Percentiles rank a stretch among this genome's conserved stretches.
Evolutionary conservation across 1,284 basidiomycete genomes (phyloP).

Genomic region (Melampsora larici-populina): DNA sequence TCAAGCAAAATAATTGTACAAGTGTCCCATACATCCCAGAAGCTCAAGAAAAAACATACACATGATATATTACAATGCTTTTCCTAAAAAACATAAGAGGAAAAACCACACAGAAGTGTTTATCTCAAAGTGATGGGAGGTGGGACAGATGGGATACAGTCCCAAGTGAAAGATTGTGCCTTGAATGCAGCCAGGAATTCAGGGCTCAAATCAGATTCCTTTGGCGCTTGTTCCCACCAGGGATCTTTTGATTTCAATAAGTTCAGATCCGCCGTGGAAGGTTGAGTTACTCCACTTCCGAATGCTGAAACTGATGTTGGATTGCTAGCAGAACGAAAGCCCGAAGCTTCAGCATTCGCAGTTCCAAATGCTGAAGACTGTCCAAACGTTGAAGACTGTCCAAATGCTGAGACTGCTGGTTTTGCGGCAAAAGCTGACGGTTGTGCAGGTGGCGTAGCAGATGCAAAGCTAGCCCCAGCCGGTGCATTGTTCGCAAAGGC

Average conservation of each 20-base stretch:
- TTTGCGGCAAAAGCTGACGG: constrained; percentile 5
- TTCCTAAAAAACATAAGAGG: too few relatives aligned
- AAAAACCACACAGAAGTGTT: not conserved
- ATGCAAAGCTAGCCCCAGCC: not conserved
- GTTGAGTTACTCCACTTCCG: not conserved
- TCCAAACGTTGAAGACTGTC: not conserved
- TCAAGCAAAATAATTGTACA: too few relatives aligned
- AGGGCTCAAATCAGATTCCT: constrained; percentile 12
- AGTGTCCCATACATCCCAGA: too few relatives aligned
- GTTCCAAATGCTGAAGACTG: not conserved
- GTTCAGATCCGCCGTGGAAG: not conserved
- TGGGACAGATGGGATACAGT: constrained; percentile 22
- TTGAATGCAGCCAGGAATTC: constrained; percentile 20
- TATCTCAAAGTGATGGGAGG: constrained; percentile 31
- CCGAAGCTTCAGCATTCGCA: not conserved
- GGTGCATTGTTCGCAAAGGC: constrained; percentile 7
- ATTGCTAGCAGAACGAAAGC: not conserved
- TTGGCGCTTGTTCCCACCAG: constrained; percentile 28
- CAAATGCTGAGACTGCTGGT: not conserved
- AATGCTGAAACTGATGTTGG: not conserved
- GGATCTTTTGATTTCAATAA: constrained; percentile 24
- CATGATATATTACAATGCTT: too few relatives aligned
- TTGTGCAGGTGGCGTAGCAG: not conserved
- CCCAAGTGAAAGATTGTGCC: constrained; percentile 24
- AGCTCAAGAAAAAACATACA: too few relatives aligned